Evolutionary conservation across 1,284 basidiomycete genomes (phyloP).

Genomic region (Mixia osmundae): DNA sequence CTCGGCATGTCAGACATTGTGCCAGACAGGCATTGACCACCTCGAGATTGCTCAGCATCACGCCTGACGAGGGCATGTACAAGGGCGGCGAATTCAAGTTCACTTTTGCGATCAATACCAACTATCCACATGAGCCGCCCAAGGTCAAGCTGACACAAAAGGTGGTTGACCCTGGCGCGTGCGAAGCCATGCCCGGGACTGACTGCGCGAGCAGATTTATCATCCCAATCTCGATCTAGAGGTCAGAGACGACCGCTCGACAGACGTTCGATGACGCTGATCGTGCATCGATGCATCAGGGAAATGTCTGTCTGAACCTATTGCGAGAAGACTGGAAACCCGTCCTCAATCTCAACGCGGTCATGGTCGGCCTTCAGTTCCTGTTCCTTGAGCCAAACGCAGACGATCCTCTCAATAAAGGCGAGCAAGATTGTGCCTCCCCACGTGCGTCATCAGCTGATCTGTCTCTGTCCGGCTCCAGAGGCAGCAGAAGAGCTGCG

Average conservation of each 20-base stretch:
- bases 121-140: constrained; percentile 97
- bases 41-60: not conserved
- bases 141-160: constrained; percentile 95
- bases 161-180: constrained; percentile 28
- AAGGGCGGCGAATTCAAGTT: constrained; percentile 81
- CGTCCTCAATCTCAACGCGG: constrained; percentile 83
- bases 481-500: constrained; percentile 86
- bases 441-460: not conserved
- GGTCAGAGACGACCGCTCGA: too few relatives aligned
- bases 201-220: constrained; percentile 45
- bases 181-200: not conserved
- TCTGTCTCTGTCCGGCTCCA: constrained; percentile 22
- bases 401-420: constrained; percentile 96
- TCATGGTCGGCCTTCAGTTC: constrained; percentile 94
- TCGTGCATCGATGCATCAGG: too few relatives aligned
- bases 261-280: too few relatives aligned
- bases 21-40: constrained; percentile 43
- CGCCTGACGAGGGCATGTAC: constrained; percentile 53
- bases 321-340: constrained; percentile 99
- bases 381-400: constrained; percentile 96
- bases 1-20: too few relatives aligned
- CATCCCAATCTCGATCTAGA: constrained; percentile 97
- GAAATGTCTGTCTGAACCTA: constrained; percentile 41
- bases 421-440: constrained; percentile 24
- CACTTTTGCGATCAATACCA: constrained; percentile 83